Percentiles rank a stretch among this genome's conserved stretches.
phyloP scores from a whole-genome alignment of 768 basidiomycete genomes.

The Tricholoma bakamatsutake region DNA sequence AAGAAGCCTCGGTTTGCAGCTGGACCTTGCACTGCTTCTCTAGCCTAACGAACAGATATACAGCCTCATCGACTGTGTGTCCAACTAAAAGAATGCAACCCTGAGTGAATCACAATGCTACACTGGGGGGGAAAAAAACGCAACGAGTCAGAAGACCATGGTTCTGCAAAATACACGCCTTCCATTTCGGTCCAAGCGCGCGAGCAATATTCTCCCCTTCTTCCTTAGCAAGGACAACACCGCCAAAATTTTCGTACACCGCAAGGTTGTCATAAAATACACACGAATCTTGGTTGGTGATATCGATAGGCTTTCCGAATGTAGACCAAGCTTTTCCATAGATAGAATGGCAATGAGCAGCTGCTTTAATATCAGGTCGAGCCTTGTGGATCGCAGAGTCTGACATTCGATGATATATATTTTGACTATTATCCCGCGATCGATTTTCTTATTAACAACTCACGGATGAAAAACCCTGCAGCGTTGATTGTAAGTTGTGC shows the following conservation, averaged over 20 bases:
- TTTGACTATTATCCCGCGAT: too few relatives aligned
- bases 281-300: slow-evolving; percentile 39
- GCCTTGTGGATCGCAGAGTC: slow-evolving; percentile 38
- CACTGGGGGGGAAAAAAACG: background rate
- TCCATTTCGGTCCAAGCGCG: slow-evolving; percentile 33
- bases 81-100: slow-evolving; percentile 19
- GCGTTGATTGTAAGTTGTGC: slow-evolving; percentile 24
- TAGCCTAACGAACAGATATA: slow-evolving; percentile 34
- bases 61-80: slow-evolving; percentile 35
- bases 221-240: slow-evolving; percentile 38
- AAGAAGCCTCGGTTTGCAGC: slow-evolving; percentile 37
- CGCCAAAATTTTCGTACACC: slow-evolving; percentile 40
- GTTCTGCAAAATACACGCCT: slow-evolving; percentile 37
- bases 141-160: slow-evolving; percentile 30
- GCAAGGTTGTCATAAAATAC: slow-evolving; percentile 37
- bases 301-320: slow-evolving; percentile 38
- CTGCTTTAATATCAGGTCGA: slow-evolving; percentile 41
- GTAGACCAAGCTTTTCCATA: slow-evolving; percentile 45
- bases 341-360: slow-evolving; percentile 43
- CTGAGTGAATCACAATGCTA: background rate
- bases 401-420: background rate
- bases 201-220: slow-evolving; percentile 41
- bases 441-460: background rate
- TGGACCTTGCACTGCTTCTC: slow-evolving; percentile 43
- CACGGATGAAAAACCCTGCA: slow-evolving; percentile 23